Percentiles rank a stretch among this genome's conserved stretches.
Evolutionary conservation across 106 monocot species (phyloP).

Genomic region (Phalaenopsis equestris): DNA sequence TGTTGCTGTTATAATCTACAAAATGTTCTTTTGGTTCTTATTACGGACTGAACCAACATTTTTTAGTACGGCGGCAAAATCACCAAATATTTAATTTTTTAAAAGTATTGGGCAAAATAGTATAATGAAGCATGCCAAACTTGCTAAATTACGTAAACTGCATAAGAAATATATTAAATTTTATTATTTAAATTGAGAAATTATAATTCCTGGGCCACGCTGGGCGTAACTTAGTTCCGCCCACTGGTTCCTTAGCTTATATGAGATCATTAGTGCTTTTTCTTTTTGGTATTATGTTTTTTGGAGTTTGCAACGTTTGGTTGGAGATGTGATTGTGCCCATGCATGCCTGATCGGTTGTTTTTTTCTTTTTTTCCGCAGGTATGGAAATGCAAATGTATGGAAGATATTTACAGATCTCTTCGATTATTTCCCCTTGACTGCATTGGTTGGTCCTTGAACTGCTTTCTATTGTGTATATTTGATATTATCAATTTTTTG

Average conservation of each 20-base stretch:
- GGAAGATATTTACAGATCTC: conserved; percentile 98
- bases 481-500: neutral
- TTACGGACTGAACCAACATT: too few species aligned
- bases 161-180: too few species aligned
- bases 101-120: too few species aligned
- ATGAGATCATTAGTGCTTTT: neutral
- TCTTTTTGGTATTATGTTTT: neutral
- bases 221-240: too few species aligned
- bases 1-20: neutral
- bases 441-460: conserved; percentile 72
- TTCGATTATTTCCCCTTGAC: conserved; percentile 99
- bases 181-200: too few species aligned
- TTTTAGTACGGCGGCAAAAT: too few species aligned
- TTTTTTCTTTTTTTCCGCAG: conserved; percentile 27
- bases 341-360: neutral
- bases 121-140: too few species aligned
- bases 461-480: neutral
- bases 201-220: too few species aligned
- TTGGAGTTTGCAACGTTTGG: neutral
- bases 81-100: too few species aligned
- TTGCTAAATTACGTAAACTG: too few species aligned
- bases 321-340: neutral
- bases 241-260: neutral
- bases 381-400: conserved; percentile 96
- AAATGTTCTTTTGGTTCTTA: neutral